Conservation (phyloP, 495 filamentous ascomycete species). For the Trichoderma reesei region DNA sequence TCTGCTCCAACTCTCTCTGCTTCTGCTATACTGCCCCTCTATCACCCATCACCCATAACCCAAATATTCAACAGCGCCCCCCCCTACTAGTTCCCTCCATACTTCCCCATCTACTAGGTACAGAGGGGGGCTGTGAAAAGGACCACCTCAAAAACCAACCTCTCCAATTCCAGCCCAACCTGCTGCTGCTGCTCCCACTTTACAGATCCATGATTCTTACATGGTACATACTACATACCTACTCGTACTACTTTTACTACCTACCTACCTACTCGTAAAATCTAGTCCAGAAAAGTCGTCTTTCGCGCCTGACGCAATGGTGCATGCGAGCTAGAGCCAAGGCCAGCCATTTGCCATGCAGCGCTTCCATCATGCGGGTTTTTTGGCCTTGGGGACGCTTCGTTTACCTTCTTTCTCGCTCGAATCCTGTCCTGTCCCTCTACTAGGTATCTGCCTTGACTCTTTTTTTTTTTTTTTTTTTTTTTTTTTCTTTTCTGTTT, state of each 20-base stretch:
- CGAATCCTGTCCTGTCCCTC: background rate
- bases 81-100: too few relatives aligned
- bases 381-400: background rate
- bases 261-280: too few relatives aligned
- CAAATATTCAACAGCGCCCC: too few relatives aligned
- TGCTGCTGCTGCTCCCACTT: background rate
- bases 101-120: too few relatives aligned
- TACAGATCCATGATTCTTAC: background rate
- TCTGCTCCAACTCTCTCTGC: background rate
- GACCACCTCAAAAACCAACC: background rate
- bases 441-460: too few relatives aligned
- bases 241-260: too few relatives aligned
- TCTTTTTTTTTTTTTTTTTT: too few relatives aligned
- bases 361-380: background rate
- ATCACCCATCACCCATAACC: background rate
- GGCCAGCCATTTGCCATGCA: too few relatives aligned
- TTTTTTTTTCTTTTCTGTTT: too few relatives aligned
- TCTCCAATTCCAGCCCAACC: slow-evolving; percentile 6
- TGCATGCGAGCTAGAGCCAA: slow-evolving; percentile 6
- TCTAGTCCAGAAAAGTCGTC: too few relatives aligned
- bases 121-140: background rate
- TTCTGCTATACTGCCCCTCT: background rate
- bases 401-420: background rate
- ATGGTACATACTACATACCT: too few relatives aligned
- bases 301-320: slow-evolving; percentile 7